Evolutionary conservation across 2,329 filamentous ascomycete species (phyloP).

Genomic region (Fusarium pilosicola): DNA sequence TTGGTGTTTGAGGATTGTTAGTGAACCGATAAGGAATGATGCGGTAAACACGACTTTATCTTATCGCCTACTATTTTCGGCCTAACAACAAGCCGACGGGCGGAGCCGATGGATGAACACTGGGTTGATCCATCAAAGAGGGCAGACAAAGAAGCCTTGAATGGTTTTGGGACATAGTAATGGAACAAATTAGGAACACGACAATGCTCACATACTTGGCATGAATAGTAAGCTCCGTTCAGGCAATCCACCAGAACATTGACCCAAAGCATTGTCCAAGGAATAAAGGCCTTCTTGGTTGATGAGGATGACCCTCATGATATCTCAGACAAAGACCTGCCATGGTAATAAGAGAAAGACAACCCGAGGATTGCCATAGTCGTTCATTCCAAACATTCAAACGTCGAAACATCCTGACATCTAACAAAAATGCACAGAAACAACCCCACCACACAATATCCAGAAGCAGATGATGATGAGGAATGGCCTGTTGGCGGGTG

Average conservation of each 20-base stretch:
- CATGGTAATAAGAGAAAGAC: not conserved
- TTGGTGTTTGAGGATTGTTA: not conserved
- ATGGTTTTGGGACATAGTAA: not conserved
- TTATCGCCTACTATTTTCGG: not conserved
- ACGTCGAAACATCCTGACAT: not conserved
- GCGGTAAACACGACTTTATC: fast-evolving
- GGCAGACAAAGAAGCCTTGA: not conserved
- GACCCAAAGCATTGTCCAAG: not conserved
- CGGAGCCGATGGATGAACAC: no score
- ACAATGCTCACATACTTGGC: not conserved
- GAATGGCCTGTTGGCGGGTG: not conserved
- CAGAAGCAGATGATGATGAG: not conserved
- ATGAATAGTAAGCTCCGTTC: fast-evolving
- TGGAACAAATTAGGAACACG: fast-evolving
- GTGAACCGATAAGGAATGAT: not conserved
- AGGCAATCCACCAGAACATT: not conserved
- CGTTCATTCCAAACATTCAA: not conserved
- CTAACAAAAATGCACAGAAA: not conserved
- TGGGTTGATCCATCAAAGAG: not conserved
- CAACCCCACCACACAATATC: not conserved
- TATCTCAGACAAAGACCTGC: not conserved
- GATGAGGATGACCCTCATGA: not conserved
- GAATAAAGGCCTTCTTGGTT: not conserved
- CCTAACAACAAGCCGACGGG: not conserved
- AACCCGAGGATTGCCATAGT: not conserved